Conservation (phyloP, 148 eudicot species). For the Cornus florida region DNA sequence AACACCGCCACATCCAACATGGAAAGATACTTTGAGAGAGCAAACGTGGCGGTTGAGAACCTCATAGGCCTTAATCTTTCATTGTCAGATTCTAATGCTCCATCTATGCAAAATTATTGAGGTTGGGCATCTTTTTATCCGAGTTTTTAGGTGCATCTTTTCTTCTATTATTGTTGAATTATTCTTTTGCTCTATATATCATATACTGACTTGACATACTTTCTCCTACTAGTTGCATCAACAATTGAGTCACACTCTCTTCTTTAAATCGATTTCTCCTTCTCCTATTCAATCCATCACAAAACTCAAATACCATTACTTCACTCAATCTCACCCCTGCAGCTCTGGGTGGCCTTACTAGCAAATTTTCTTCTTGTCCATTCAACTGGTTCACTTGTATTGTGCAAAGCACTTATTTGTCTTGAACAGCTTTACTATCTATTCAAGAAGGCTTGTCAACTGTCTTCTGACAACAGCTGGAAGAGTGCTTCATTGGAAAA, state of each 20-base stretch:
- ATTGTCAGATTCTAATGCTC: slow-evolving; percentile 45
- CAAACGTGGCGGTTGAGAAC: not conserved
- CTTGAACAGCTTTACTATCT: not conserved
- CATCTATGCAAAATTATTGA: slow-evolving; percentile 42
- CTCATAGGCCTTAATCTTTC: not conserved
- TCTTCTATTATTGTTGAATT: slow-evolving; percentile 39
- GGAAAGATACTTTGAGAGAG: not conserved
- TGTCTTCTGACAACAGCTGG: not conserved
- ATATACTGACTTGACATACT: slow-evolving; percentile 23
- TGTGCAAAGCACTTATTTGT: not conserved
- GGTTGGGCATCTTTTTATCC: slow-evolving; percentile 40
- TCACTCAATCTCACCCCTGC: not conserved
- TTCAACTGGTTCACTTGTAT: not conserved
- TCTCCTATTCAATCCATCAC: too few species aligned
- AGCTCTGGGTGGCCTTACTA: too few species aligned
- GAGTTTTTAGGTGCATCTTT: slow-evolving; percentile 24
- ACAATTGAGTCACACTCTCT: slow-evolving; percentile 19
- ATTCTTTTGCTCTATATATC: slow-evolving; percentile 30
- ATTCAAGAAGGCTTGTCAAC: not conserved
- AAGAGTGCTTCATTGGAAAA: slow-evolving; percentile 19
- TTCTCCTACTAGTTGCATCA: slow-evolving; percentile 35
- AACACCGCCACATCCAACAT: not conserved
- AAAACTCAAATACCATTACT: not conserved
- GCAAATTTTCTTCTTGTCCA: not conserved
- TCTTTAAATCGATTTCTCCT: slow-evolving; percentile 20